phyloP scores from a whole-genome alignment of 371 early-diverging fungal species.

The Syncephalastrum contaminatum region DNA sequence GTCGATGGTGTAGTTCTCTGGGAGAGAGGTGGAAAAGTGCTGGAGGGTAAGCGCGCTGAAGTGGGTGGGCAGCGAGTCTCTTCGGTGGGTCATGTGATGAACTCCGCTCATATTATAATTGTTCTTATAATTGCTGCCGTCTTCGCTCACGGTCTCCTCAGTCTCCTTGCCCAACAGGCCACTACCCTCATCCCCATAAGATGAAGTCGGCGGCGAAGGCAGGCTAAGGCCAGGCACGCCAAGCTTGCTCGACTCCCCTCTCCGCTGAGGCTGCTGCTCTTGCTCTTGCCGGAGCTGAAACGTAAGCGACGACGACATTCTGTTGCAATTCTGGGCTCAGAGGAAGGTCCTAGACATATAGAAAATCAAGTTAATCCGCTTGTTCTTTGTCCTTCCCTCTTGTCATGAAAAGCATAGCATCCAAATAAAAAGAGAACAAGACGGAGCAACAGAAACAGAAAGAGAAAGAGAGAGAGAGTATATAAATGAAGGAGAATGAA shows the following conservation, averaged over 20 bases:
- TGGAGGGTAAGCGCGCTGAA: constrained; percentile 38
- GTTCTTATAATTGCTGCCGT: neutral
- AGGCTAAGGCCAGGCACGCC: constrained; percentile 15
- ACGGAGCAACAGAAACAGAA: too few relatives aligned
- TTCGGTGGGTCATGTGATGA: constrained; percentile 12
- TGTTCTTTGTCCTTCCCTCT: too few relatives aligned
- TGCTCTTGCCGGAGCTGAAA: constrained; percentile 38
- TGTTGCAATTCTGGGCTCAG: constrained; percentile 7
- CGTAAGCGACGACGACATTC: constrained; percentile 46
- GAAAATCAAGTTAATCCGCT: too few relatives aligned
- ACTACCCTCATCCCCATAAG: constrained; percentile 42
- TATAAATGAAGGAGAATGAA: too few relatives aligned
- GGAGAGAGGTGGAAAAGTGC: constrained; percentile 37
- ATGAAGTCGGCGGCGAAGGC: constrained; percentile 49
- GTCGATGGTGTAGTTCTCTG: constrained; percentile 51
- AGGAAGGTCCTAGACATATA: neutral
- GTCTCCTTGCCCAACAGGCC: constrained; percentile 8
- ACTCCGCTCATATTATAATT: neutral
- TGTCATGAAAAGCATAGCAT: too few relatives aligned
- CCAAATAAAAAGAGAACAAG: too few relatives aligned
- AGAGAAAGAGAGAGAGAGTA: too few relatives aligned
- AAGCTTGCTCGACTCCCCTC: too few relatives aligned
- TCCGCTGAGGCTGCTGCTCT: constrained; percentile 9
- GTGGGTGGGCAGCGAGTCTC: constrained; percentile 39
- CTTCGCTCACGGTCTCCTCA: constrained; percentile 6